A percentile compares a stretch with the other conserved stretches of the same genome.
These are phyloP conservation scores for Akanthomyces uredinophilus DNA, from an alignment of 2,329 filamentous ascomycete genomes.

Conservation along the genomic window DNA sequence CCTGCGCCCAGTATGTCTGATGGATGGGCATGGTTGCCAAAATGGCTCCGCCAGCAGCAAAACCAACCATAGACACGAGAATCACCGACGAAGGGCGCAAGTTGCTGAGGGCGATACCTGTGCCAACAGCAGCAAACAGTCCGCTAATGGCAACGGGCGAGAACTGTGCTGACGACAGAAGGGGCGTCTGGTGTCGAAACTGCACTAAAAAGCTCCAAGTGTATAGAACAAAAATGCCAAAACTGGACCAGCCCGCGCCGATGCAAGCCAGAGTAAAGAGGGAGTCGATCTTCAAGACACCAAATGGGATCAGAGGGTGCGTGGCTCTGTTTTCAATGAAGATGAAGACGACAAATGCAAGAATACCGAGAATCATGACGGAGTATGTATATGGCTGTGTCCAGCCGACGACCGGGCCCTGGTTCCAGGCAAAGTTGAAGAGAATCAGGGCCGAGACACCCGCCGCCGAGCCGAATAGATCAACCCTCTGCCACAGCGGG, in stretches of 20 bases:
- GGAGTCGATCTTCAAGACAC: slow-evolving; percentile 38
- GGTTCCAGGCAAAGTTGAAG: slow-evolving; percentile 60
- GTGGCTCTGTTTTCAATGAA: slow-evolving; percentile 41
- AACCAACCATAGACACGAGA: slow-evolving; percentile 35
- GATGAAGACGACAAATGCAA: slow-evolving; percentile 49
- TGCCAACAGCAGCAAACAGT: slow-evolving; percentile 36
- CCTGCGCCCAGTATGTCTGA: slow-evolving; percentile 57
- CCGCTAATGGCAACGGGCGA: slow-evolving; percentile 34
- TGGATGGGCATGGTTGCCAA: slow-evolving; percentile 40
- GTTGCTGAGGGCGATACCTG: slow-evolving; percentile 29
- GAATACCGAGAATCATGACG: slow-evolving; percentile 47
- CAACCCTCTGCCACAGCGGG: slow-evolving; percentile 23
- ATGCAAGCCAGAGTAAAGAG: slow-evolving; percentile 47
- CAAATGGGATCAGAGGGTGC: slow-evolving; percentile 50
- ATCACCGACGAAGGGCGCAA: slow-evolving; percentile 32
- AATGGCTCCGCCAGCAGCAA: slow-evolving; percentile 34
- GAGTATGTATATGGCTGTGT: slow-evolving; percentile 46
- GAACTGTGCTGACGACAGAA: slow-evolving; percentile 38
- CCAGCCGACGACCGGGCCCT: slow-evolving; percentile 54
- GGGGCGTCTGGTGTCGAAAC: slow-evolving; percentile 32
- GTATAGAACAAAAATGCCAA: slow-evolving; percentile 45
- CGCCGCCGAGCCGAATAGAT: slow-evolving; percentile 28
- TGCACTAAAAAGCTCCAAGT: slow-evolving; percentile 40
- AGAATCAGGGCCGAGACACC: slow-evolving; percentile 50
- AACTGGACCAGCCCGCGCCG: slow-evolving; percentile 43